Conservation (phyloP, 2,329 filamentous ascomycete species). For the Alternaria consortialis region DNA sequence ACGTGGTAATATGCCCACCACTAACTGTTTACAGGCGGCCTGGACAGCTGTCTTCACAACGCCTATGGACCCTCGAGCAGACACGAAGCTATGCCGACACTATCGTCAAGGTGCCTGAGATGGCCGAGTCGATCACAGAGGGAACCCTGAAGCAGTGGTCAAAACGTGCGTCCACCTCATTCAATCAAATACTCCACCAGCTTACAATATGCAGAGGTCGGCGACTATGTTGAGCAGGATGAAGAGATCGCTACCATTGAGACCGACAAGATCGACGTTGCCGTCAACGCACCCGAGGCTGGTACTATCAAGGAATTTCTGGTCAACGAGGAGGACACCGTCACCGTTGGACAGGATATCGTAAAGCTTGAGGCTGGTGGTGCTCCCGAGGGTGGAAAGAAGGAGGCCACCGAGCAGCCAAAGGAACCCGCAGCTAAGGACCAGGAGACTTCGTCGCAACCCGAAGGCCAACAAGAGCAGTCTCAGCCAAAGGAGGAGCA, state of each 20-base stretch:
- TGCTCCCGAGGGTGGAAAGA: slow-evolving; percentile 62
- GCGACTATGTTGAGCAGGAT: slow-evolving; percentile 92
- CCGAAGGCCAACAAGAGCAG: slow-evolving; percentile 60
- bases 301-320: slow-evolving; percentile 92
- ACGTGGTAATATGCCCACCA: neutral
- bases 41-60: slow-evolving; percentile 37
- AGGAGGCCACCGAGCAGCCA: slow-evolving; percentile 64
- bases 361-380: slow-evolving; percentile 79
- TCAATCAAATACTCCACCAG: neutral
- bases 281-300: slow-evolving; percentile 91
- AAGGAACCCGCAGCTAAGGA: slow-evolving; percentile 68
- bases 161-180: slow-evolving; percentile 65
- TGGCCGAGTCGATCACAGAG: slow-evolving; percentile 99
- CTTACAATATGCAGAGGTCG: slow-evolving; percentile 67
- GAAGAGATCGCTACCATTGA: slow-evolving; percentile 99
- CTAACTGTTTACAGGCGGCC: slow-evolving; percentile 41
- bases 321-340: slow-evolving; percentile 92
- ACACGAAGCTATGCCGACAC: slow-evolving; percentile 70
- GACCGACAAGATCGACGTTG: slow-evolving; percentile 99
- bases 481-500: slow-evolving; percentile 36
- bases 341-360: slow-evolving; percentile 91
- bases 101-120: slow-evolving; percentile 91
- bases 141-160: slow-evolving; percentile 95
- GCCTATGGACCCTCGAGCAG: slow-evolving; percentile 41
- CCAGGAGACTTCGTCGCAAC: slow-evolving; percentile 65